Conservation (phyloP, 768 basidiomycete species). For the Nidula microcarpa region DNA sequence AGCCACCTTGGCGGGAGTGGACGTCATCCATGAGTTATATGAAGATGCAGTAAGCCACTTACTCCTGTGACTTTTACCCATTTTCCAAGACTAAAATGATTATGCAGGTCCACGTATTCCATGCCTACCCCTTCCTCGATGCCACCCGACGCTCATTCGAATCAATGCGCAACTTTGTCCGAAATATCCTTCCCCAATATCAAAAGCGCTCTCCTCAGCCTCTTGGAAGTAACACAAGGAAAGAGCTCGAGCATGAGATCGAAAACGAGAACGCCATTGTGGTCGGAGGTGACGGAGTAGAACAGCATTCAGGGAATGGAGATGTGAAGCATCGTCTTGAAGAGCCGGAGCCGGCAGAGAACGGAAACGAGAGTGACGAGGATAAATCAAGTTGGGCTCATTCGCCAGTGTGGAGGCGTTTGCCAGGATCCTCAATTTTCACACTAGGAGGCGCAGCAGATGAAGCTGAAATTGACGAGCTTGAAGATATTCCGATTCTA, state of each 20-base stretch:
- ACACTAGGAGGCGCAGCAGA: too few species aligned
- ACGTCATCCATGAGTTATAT: slow-evolving; percentile 84
- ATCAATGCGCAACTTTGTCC: slow-evolving; percentile 70
- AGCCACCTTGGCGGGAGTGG: slow-evolving; percentile 80
- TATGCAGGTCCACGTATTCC: slow-evolving; percentile 83
- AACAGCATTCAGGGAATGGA: slow-evolving; percentile 12
- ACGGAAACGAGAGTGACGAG: not conserved
- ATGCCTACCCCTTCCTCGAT: slow-evolving; percentile 78
- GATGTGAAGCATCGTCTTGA: not conserved
- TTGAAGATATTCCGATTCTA: too few species aligned
- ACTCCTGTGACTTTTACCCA: not conserved
- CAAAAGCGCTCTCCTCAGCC: slow-evolving; percentile 47
- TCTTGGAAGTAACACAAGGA: slow-evolving; percentile 54
- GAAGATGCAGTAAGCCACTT: slow-evolving; percentile 74
- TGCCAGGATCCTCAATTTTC: too few species aligned
- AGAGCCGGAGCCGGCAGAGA: not conserved
- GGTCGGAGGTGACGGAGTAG: slow-evolving; percentile 73
- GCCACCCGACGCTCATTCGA: slow-evolving; percentile 62
- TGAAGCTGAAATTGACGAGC: too few species aligned
- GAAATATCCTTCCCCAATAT: slow-evolving; percentile 49
- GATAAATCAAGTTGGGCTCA: not conserved
- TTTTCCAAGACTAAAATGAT: slow-evolving; percentile 2
- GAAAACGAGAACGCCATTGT: slow-evolving; percentile 62
- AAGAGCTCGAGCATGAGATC: slow-evolving; percentile 65
- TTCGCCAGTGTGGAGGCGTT: too few species aligned